Percentiles rank a stretch among this genome's conserved stretches.
These are phyloP conservation scores for Verticillium alfalfae DNA, from an alignment of 2,329 filamentous ascomycete genomes.

Conservation along the genomic window DNA sequence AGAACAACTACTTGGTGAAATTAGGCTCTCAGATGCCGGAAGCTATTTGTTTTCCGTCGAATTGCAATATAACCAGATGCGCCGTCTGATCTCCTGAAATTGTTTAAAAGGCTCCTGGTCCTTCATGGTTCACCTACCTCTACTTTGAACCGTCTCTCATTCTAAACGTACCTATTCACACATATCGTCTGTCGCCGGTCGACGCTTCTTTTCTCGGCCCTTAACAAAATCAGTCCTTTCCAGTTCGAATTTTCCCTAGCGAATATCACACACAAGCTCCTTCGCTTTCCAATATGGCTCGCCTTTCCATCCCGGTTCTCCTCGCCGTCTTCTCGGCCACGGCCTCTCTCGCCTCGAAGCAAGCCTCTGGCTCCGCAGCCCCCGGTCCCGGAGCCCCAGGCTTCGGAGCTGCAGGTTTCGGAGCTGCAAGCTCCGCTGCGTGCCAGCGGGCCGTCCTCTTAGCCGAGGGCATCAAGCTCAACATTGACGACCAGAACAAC, in stretches of 20 bases:
- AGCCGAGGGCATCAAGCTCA: slow-evolving; percentile 7
- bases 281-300: not conserved
- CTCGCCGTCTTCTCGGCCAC: not conserved
- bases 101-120: not conserved
- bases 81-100: not conserved
- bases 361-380: not conserved
- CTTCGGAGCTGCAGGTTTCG: no score
- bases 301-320: not conserved
- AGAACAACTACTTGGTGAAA: not conserved
- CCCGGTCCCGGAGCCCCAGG: no score
- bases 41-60: not conserved
- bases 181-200: not conserved
- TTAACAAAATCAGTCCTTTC: not conserved
- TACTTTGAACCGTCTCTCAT: not conserved
- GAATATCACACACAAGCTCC: not conserved
- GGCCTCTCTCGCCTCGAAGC: not conserved
- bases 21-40: not conserved
- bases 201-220: not conserved
- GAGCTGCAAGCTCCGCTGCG: not conserved
- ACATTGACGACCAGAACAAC: slow-evolving; percentile 9
- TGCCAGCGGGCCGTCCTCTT: slow-evolving; percentile 6
- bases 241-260: not conserved
- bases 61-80: no score
- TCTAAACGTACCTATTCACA: not conserved
- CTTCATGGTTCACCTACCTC: not conserved